phyloP scores from a whole-genome alignment of 768 basidiomycete species.

The Terana coerulea region DNA sequence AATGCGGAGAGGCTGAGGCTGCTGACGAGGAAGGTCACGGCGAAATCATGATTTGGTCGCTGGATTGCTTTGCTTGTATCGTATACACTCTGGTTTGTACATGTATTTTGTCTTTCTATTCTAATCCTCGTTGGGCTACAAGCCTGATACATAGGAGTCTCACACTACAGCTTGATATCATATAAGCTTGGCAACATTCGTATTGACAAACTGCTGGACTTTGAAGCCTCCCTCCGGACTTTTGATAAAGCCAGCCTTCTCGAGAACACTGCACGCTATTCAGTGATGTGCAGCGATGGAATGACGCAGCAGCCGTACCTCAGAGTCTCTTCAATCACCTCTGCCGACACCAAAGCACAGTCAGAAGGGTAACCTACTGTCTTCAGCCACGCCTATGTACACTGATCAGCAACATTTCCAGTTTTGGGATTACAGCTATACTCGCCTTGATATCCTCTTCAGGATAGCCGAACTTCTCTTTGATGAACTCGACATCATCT shows the following conservation, averaged over 20 bases:
- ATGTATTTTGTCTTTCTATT: slow-evolving; percentile 3
- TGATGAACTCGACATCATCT: slow-evolving; percentile 71
- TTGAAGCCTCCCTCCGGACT: slow-evolving; percentile 51
- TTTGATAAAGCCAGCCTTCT: slow-evolving; percentile 73
- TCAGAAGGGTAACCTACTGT: slow-evolving; percentile 73
- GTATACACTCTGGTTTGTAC: slow-evolving; percentile 1
- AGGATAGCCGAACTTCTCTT: slow-evolving; percentile 73
- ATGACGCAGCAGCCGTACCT: slow-evolving; percentile 40
- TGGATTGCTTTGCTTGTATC: not conserved
- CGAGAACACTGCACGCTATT: slow-evolving; percentile 51
- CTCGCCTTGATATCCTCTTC: slow-evolving; percentile 79
- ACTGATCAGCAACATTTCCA: too few species aligned
- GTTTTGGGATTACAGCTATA: too few species aligned
- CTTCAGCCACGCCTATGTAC: slow-evolving; percentile 68
- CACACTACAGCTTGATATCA: slow-evolving; percentile 21
- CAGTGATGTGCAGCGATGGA: not conserved
- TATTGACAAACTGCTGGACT: slow-evolving; percentile 53
- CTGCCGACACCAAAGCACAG: slow-evolving; percentile 58
- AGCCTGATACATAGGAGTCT: not conserved
- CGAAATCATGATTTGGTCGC: slow-evolving; percentile 13
- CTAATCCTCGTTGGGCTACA: not conserved
- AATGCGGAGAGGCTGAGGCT: slow-evolving; percentile 70
- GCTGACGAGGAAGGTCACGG: slow-evolving; percentile 49
- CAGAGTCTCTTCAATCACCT: slow-evolving; percentile 68
- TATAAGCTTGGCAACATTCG: slow-evolving; percentile 46